Base-by-base conservation (phyloP, 1,284 basidiomycete genomes). In the Mycena citricolor region DNA sequence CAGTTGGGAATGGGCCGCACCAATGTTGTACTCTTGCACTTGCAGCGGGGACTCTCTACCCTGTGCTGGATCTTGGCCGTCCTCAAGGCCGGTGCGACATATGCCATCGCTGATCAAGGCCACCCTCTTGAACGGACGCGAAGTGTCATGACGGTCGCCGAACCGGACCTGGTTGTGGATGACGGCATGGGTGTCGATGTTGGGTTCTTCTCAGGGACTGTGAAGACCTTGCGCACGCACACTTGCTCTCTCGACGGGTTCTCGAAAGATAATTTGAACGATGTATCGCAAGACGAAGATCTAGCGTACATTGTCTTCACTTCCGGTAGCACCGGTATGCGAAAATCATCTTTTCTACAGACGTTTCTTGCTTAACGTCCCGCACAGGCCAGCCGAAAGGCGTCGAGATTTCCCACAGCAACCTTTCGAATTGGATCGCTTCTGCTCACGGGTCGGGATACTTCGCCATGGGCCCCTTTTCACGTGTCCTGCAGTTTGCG, bases 401-500 rank as follows among this genome's bases (percentile, higher is more conserved):
- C 24, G 19, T 35, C 7, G 33, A 35, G 11, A 35, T 35, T 14
- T 19, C 20, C 12, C 33, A 35, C 19, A 17, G 14, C 7, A 35
- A 35, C 14, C 33, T 35, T 8, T 17, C 33, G 10, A 13, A 16
- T 8, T 35, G 20, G 12, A 21, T 35, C 6, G 19, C 19, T 8
- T 13, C 12, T 21, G 8, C 33, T 8, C 19, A 35, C 19, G 8
- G 19, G 6, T 35, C 33, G 10, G 33, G 33, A 6, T 35, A n/a
- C n/a, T n/a, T n/a, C 19, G 12, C 11, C 33, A 8, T 35, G 7
- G 8, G 12, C 17, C 33, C 33, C 8, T 19, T 19, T 10, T 35
- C 33, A 13, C 33, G 33, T 21, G 33, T 35, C 16, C 33, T 35
- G 13, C 33, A 35, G 17, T 35, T 35, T 35, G 33, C 33, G 8